Evolutionary conservation across 1,284 basidiomycete species (phyloP), one percentile per base, ranked within the genome.

Genomic region (Trichosporon sp.): DNA sequence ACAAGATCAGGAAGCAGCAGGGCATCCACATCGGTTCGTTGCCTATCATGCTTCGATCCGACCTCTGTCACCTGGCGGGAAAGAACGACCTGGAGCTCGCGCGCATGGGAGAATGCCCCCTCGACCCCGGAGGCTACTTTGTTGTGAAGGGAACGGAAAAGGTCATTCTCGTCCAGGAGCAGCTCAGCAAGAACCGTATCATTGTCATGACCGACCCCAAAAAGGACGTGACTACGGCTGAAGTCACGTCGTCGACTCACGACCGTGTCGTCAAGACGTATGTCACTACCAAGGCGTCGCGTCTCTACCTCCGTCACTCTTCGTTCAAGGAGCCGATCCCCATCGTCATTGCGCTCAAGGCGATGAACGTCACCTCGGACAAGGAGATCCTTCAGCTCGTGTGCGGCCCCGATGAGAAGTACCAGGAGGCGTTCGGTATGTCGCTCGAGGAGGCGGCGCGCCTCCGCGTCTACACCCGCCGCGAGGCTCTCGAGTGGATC

Each of bases 141-240:
- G 92, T 99, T 71, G 96, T 99, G 68, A 98, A 97, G 84, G 97
- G 97, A 12, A 99, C 98, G 19, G 97, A 99, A 85, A 99, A 99
- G 86, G 97, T 99, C 78, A 99, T 99, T 76, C 87, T 99, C 71
- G 96, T 99, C 1, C 97, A 99, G 84, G 98, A 99, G 83, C 97
- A 99, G 85, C 86, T 99, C 78, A 96, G 93, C 87, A 99, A 99
- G 87, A 99, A 99, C 85, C 90, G 97, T 71, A 99, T 99, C 81
- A 97, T 99, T 75, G 96, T 99, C 75, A 98, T 99, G 86, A 92
- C 91, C 48, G 93, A 98, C 84, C 85, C 89, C 6, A 91, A 91
- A 64, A 99, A 99, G 85, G 93, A 93, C 14, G 86, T 93, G 63
- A 96, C 98, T 0, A 94, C 94, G 79, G 96, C 97, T 8, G 96